phyloP scores from a whole-genome alignment of 441 rosid species.

The Dalechampia spathulata region DNA sequence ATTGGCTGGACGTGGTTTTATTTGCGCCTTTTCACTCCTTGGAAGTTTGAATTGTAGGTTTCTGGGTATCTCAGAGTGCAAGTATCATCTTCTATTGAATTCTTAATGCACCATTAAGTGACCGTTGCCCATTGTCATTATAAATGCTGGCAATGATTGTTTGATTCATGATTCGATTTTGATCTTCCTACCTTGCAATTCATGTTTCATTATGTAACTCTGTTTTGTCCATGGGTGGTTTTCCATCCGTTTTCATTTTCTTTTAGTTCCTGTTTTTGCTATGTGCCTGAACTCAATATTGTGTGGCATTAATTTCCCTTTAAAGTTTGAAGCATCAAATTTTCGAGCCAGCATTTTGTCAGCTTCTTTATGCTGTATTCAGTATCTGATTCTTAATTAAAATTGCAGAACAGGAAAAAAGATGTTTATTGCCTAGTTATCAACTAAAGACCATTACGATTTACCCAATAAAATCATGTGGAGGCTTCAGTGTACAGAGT shows the following conservation, averaged over 20 bases:
- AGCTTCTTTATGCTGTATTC: background rate
- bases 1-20: background rate
- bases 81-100: background rate
- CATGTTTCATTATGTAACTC: background rate
- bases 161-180: background rate
- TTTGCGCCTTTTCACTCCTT: background rate
- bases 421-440: constrained; percentile 19
- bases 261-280: background rate
- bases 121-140: too few relatives aligned
- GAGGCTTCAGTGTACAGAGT: constrained; percentile 61
- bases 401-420: constrained; percentile 41
- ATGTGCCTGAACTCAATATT: too few relatives aligned
- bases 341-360: constrained; percentile 21
- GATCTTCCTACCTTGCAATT: background rate
- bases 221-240: background rate
- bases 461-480: constrained; percentile 90
- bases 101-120: background rate
- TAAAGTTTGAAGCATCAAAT: too few relatives aligned
- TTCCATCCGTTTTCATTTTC: background rate
- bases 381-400: constrained; percentile 18
- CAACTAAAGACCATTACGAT: constrained; percentile 56
- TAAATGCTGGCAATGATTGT: background rate
- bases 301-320: too few relatives aligned
- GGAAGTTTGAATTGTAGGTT: too few relatives aligned
- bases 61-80: background rate